These are phyloP conservation scores for Pseudocercospora macadamiae DNA, from an alignment of 2,329 filamentous ascomycete genomes.

Conservation along the genomic window DNA sequence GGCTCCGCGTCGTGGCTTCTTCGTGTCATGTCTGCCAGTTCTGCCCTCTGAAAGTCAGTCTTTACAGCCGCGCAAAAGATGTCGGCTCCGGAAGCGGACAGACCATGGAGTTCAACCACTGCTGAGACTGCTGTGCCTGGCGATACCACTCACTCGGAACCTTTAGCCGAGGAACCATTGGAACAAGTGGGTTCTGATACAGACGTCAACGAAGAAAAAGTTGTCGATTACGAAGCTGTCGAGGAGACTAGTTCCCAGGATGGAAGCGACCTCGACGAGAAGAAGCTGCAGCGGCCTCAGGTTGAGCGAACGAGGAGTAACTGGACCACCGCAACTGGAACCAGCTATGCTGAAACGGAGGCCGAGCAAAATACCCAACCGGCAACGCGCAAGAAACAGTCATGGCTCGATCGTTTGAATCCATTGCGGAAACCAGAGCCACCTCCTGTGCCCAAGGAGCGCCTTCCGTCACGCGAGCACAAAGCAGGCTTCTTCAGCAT, in stretches of 20 bases:
- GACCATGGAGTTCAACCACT: constrained; percentile 19
- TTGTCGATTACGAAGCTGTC: constrained; percentile 34
- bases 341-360: constrained; percentile 34
- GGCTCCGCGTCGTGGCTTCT: background rate
- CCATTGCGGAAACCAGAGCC: constrained; percentile 52
- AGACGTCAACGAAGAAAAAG: constrained; percentile 39
- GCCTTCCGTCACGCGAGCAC: constrained; percentile 67
- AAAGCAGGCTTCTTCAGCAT: constrained; percentile 73
- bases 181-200: constrained; percentile 42
- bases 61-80: constrained; percentile 17
- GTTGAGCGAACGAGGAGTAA: constrained; percentile 35
- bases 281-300: constrained; percentile 16
- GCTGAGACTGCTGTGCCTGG: constrained; percentile 21
- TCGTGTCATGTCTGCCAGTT: background rate
- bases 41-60: background rate
- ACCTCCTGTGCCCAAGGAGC: constrained; percentile 60
- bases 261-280: constrained; percentile 28
- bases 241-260: constrained; percentile 31
- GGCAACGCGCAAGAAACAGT: constrained; percentile 46
- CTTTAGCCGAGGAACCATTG: constrained; percentile 44
- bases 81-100: constrained; percentile 22
- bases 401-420: constrained; percentile 64
- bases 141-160: constrained; percentile 39
- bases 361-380: constrained; percentile 19
- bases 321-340: constrained; percentile 39